These are phyloP conservation scores for Dalbergia oliveri DNA, from an alignment of 306 rosid species.

Conservation along the genomic window DNA sequence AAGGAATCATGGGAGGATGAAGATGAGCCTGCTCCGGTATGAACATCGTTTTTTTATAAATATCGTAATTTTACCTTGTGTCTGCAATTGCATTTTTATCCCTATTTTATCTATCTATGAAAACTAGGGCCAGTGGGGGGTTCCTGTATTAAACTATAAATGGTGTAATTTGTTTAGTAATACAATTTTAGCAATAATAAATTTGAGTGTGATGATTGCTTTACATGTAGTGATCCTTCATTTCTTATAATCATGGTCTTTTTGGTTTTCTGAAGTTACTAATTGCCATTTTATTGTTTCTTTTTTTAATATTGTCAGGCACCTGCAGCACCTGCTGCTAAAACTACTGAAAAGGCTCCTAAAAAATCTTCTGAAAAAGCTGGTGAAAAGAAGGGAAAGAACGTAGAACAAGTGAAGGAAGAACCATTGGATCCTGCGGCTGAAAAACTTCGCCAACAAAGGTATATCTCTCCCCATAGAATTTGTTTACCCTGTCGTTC, in stretches of 20 bases:
- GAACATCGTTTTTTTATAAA: constrained; percentile 19
- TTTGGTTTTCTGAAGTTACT: neutral
- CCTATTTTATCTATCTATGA: constrained; percentile 2
- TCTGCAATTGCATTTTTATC: neutral
- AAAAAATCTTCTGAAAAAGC: constrained; percentile 67
- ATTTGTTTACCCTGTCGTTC: neutral
- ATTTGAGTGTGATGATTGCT: neutral
- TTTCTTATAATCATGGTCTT: constrained; percentile 4
- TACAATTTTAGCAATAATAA: neutral
- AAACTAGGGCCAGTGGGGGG: neutral
- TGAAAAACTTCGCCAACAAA: constrained; percentile 93
- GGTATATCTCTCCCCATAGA: constrained; percentile 53
- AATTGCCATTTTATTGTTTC: neutral
- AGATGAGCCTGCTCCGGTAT: constrained; percentile 81
- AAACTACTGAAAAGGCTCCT: constrained; percentile 67
- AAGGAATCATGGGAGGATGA: constrained; percentile 98
- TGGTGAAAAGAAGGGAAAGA: constrained; percentile 75
- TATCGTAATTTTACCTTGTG: neutral
- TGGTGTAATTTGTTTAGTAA: neutral
- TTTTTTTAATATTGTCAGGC: constrained; percentile 57
- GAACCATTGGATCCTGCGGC: constrained; percentile 83
- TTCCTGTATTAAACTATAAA: constrained; percentile 1
- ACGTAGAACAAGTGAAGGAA: constrained; percentile 56
- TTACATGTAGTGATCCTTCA: constrained; percentile 7
- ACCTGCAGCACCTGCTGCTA: constrained; percentile 70